Percentiles rank a stretch among this genome's conserved stretches.
phyloP scores from a whole-genome alignment of 163 green algal genomes.

The Trebouxia gelatinosa region DNA sequence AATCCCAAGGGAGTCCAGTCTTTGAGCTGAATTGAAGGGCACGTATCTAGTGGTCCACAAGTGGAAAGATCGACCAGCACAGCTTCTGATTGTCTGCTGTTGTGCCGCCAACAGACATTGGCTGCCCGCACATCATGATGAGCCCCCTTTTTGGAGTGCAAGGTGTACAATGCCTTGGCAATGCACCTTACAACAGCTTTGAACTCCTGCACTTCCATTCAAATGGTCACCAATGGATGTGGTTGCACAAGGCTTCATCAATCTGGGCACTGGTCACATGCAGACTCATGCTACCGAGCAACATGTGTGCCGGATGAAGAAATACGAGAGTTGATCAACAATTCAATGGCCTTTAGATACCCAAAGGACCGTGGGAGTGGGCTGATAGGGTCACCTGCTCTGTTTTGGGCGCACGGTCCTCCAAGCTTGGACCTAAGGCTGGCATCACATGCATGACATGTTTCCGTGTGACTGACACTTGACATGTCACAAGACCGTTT shows the following conservation, averaged over 20 bases:
- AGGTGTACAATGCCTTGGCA: conserved; percentile 12
- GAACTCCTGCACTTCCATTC: conserved; percentile 7
- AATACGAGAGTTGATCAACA: conserved; percentile 9
- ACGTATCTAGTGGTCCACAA: conserved; percentile 5
- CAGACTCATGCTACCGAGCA: conserved; percentile 16
- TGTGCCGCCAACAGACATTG: conserved; percentile 20
- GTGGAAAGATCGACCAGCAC: conserved; percentile 12
- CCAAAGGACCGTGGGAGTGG: conserved; percentile 2
- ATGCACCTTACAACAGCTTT: conserved; percentile 2
- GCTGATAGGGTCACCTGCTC: conserved; percentile 11
- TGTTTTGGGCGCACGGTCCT: conserved; percentile 13
- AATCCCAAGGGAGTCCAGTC: conserved; percentile 15
- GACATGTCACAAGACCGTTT: conserved; percentile 15
- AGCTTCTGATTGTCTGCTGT: conserved; percentile 21
- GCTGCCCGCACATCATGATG: conserved; percentile 18
- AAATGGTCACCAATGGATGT: conserved; percentile 9
- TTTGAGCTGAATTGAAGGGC: conserved; percentile 14
- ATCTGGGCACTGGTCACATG: conserved; percentile 11
- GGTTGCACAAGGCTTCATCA: background rate
- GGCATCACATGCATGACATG: conserved; percentile 10
- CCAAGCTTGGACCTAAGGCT: conserved; percentile 14
- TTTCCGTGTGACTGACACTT: conserved; percentile 2
- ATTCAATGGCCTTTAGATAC: conserved; percentile 6
- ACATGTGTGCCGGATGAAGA: background rate
- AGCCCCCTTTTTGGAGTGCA: conserved; percentile 8